Conservation (phyloP, 2,329 filamentous ascomycete species). For the Aspergillus cejpii region DNA sequence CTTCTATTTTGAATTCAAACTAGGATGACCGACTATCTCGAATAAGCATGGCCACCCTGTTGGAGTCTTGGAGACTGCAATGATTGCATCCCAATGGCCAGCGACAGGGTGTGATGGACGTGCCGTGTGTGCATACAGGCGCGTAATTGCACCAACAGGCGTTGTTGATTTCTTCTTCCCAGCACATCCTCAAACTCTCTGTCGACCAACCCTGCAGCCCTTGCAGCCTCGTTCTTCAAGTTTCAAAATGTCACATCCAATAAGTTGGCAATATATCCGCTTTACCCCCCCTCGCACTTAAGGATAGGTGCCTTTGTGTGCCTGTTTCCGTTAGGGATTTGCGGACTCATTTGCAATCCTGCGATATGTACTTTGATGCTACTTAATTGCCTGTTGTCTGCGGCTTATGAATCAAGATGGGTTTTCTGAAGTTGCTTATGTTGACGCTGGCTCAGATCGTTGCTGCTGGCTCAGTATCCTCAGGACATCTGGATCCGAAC, state of each 20-base stretch:
- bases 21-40: background rate
- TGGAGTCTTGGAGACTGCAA: no score
- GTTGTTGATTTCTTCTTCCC: background rate
- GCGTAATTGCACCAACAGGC: constrained; percentile 5
- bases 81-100: background rate
- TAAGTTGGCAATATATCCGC: constrained; percentile 18
- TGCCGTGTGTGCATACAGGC: constrained; percentile 5
- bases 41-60: background rate
- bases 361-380: constrained; percentile 13
- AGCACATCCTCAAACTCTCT: background rate
- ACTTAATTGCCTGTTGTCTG: constrained; percentile 17
- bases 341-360: constrained; percentile 19
- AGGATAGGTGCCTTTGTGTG: constrained; percentile 17
- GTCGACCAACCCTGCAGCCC: background rate
- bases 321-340: constrained; percentile 24
- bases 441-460: constrained; percentile 7
- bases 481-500: constrained; percentile 5
- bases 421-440: constrained; percentile 7
- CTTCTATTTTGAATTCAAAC: background rate
- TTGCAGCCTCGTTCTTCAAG: constrained; percentile 2
- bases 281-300: constrained; percentile 11
- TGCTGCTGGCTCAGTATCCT: constrained; percentile 14
- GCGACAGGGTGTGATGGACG: constrained; percentile 1
- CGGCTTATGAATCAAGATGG: constrained; percentile 12
- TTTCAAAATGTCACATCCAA: constrained; percentile 27